phyloP scores from a whole-genome alignment of 176 grass and related monocot species.

The Canna indica region DNA sequence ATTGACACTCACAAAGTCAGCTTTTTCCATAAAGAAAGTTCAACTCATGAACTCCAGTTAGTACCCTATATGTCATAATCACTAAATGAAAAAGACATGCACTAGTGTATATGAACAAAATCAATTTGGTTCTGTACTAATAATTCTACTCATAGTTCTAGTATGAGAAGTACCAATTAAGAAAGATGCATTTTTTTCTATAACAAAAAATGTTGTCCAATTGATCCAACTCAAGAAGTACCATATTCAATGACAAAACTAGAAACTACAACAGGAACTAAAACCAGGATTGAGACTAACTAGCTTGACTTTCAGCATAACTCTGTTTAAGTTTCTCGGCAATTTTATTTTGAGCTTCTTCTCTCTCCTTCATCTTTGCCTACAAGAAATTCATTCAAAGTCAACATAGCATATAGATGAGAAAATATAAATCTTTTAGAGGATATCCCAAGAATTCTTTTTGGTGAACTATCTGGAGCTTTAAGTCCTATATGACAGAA shows the following conservation, averaged over 20 bases:
- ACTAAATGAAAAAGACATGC: too few relatives aligned
- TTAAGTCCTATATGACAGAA: neutral
- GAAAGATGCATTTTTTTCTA: neutral
- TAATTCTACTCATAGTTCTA: too few relatives aligned
- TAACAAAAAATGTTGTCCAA: too few relatives aligned
- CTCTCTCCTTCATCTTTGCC: constrained; percentile 32
- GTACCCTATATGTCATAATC: too few relatives aligned
- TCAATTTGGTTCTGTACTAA: too few relatives aligned
- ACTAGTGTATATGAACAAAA: too few relatives aligned
- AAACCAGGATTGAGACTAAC: constrained; percentile 20
- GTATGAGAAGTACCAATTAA: too few relatives aligned
- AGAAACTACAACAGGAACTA: neutral
- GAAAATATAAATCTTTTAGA: neutral
- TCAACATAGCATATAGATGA: constrained; percentile 1
- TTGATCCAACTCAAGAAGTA: neutral
- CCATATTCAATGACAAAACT: neutral
- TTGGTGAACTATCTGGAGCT: neutral
- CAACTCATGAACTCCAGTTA: too few relatives aligned
- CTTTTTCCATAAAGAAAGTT: too few relatives aligned
- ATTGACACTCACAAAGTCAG: too few relatives aligned
- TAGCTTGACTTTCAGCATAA: constrained; percentile 29
- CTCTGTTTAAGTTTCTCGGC: constrained; percentile 39
- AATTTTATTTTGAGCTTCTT: constrained; percentile 29
- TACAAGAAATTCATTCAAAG: constrained; percentile 3
- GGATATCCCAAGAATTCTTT: neutral